Conservation (phyloP, 2,329 filamentous ascomycete species). For the Pleomassaria siparia region DNA sequence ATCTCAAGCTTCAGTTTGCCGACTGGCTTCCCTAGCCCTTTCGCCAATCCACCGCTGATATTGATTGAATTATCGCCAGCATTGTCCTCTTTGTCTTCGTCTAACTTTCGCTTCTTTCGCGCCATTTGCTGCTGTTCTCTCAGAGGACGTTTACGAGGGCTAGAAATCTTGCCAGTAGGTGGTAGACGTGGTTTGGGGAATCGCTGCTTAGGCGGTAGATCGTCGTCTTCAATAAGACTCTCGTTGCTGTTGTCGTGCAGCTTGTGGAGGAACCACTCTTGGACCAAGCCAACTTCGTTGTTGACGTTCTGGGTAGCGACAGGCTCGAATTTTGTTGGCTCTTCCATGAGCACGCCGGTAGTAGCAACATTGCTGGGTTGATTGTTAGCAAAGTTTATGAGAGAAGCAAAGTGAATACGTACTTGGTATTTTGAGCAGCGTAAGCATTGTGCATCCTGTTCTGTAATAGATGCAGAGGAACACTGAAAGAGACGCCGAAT, state of each 20-base stretch:
- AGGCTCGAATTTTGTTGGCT: conserved; percentile 70
- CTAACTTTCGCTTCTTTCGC: conserved; percentile 81
- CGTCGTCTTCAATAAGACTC: conserved; percentile 88
- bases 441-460: conserved; percentile 84
- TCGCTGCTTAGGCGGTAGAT: conserved; percentile 88
- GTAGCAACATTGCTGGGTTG: conserved; percentile 59
- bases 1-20: conserved; percentile 51
- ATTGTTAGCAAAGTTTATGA: conserved; percentile 20
- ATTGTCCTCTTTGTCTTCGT: conserved; percentile 47
- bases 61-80: conserved; percentile 23
- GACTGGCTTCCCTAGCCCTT: conserved; percentile 58
- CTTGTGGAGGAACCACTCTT: conserved; percentile 89
- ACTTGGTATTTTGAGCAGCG: conserved; percentile 71
- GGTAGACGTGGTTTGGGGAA: conserved; percentile 62
- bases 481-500: conserved; percentile 84
- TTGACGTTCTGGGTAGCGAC: conserved; percentile 78
- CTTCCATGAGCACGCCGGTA: conserved; percentile 64
- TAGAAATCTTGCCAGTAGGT: conserved; percentile 83
- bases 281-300: conserved; percentile 81
- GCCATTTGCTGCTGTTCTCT: conserved; percentile 81
- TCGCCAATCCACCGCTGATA: conserved; percentile 26
- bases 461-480: conserved; percentile 91
- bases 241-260: conserved; percentile 81
- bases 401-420: conserved; percentile 26
- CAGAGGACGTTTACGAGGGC: conserved; percentile 77